Evolutionary conservation across 2,329 filamentous ascomycete genomes (phyloP).

Genomic region (Colletotrichum melonis): DNA sequence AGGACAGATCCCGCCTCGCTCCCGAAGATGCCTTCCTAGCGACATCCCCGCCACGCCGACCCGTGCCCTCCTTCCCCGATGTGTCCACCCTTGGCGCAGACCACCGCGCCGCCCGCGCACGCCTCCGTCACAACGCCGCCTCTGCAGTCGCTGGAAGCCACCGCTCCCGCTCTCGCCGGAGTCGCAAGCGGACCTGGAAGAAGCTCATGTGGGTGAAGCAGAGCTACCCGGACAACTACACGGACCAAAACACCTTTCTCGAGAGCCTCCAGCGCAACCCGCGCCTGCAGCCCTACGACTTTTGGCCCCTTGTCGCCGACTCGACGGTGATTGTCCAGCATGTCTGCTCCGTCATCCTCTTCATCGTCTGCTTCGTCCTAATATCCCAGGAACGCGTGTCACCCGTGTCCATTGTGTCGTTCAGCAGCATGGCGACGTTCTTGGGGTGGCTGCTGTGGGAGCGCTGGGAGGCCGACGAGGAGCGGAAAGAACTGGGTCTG

Average conservation of each 20-base stretch:
- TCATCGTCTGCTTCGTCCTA: constrained; percentile 91
- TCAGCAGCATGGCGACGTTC: constrained; percentile 84
- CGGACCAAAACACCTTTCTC: constrained; percentile 95
- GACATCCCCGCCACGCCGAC: constrained; percentile 68
- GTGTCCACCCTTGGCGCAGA: constrained; percentile 31
- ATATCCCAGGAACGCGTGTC: constrained; percentile 91
- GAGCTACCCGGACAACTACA: constrained; percentile 98
- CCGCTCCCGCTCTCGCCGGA: constrained; percentile 73
- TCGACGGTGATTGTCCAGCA: constrained; percentile 98
- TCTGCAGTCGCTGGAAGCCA: constrained; percentile 51
- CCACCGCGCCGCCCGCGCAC: constrained; percentile 35
- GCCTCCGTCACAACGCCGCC: constrained; percentile 37
- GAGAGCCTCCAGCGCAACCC: constrained; percentile 96
- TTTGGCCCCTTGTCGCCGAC: constrained; percentile 96
- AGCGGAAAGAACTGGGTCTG: constrained; percentile 5
- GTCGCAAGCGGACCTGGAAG: constrained; percentile 84
- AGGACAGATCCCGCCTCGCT: constrained; percentile 76
- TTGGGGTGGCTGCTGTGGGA: constrained; percentile 94
- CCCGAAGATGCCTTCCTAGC: constrained; percentile 85
- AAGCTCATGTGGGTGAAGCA: constrained; percentile 99
- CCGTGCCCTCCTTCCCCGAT: constrained; percentile 44
- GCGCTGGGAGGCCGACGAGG: constrained; percentile 82
- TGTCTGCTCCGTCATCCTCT: constrained; percentile 93
- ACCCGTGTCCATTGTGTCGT: constrained; percentile 88
- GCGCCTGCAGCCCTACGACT: constrained; percentile 93